A percentile compares a stretch with the other conserved stretches of the same genome.
Evolutionary conservation across 106 monocot species (phyloP).

Genomic region (Dioscorea alata): DNA sequence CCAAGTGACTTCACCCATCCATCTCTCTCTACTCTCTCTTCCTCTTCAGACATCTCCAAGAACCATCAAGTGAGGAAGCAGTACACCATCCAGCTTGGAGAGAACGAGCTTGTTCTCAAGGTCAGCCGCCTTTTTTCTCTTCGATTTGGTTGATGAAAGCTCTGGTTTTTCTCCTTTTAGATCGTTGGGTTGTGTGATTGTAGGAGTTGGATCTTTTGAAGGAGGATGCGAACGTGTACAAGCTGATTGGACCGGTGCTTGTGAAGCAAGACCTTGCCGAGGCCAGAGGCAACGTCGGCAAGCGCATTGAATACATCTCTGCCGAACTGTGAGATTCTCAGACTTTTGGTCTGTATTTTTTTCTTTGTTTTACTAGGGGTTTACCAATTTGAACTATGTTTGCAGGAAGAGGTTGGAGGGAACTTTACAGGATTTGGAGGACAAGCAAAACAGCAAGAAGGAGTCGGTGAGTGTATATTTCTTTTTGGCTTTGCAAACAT

Average conservation of each 20-base stretch:
- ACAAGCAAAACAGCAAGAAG: constrained; percentile 78
- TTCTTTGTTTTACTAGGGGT: background rate
- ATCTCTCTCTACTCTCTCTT: background rate
- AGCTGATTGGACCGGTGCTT: constrained; percentile 90
- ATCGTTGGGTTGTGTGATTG: too few species aligned
- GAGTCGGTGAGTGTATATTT: background rate
- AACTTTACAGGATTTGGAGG: constrained; percentile 70
- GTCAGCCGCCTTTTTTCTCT: constrained; percentile 2
- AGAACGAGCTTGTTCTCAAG: constrained; percentile 97
- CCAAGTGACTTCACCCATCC: too few species aligned
- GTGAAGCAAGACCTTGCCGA: constrained; percentile 95
- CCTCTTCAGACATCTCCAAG: constrained; percentile 71
- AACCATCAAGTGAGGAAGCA: constrained; percentile 94
- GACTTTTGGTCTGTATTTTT: background rate
- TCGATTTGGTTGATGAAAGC: too few species aligned
- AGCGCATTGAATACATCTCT: constrained; percentile 89
- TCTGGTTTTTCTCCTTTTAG: background rate
- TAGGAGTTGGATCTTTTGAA: constrained; percentile 75
- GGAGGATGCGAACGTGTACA: constrained; percentile 81
- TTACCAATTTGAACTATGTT: background rate
- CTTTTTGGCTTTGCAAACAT: too few species aligned
- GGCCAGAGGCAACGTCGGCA: constrained; percentile 83
- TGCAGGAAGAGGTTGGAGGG: constrained; percentile 77
- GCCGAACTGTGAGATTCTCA: constrained; percentile 51
- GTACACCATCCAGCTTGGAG: constrained; percentile 95